Conservation (phyloP, 73 alveolate genomes). For the Tetrahymena borealis region DNA sequence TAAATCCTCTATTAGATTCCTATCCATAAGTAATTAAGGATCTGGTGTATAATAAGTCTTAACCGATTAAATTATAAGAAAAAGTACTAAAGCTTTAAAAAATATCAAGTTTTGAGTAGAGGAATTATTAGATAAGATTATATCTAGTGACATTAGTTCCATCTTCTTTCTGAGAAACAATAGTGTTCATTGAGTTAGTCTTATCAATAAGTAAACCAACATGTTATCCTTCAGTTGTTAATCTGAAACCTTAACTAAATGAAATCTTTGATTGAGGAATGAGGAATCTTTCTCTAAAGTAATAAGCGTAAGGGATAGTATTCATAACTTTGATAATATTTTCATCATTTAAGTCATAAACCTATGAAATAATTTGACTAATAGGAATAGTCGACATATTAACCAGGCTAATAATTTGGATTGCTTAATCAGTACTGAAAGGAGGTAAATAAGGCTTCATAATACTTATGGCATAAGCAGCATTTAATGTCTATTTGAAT, state of each 20-base stretch:
- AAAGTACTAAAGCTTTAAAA: not conserved
- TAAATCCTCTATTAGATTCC: not conserved
- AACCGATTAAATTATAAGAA: not conserved
- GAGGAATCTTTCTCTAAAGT: too few species aligned
- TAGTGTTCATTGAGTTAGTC: not conserved
- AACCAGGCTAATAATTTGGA: too few species aligned
- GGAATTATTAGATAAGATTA: not conserved
- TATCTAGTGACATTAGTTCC: not conserved
- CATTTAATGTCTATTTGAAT: not conserved
- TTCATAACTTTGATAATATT: not conserved
- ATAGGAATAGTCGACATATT: not conserved
- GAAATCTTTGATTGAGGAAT: too few species aligned
- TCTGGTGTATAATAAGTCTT: not conserved
- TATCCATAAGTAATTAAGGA: not conserved
- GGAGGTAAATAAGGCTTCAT: not conserved
- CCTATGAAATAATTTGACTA: not conserved
- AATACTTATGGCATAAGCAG: not conserved
- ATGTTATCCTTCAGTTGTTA: not conserved
- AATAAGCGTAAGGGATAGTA: not conserved
- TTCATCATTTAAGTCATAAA: not conserved
- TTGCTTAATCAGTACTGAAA: not conserved
- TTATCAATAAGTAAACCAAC: not conserved
- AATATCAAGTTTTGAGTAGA: not conserved
- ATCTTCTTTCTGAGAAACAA: not conserved
- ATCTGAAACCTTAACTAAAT: not conserved